Conservation (phyloP, 441 rosid species). For the Francoa sonchifolia region DNA sequence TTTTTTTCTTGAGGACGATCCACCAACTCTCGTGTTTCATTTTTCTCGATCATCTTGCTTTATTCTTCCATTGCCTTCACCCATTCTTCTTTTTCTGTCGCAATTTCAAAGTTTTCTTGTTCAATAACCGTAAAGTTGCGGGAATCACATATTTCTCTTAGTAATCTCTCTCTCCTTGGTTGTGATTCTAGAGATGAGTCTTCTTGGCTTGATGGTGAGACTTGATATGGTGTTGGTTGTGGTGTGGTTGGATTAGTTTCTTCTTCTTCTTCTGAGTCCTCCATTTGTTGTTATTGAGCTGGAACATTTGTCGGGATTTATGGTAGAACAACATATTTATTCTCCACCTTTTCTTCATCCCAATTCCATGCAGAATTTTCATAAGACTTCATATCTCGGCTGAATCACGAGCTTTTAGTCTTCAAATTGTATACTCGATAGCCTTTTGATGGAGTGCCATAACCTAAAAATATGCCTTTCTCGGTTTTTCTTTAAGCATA, state of each 20-base stretch:
- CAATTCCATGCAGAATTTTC: background rate
- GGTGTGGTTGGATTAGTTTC: too few species aligned
- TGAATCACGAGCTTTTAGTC: background rate
- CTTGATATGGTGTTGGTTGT: too few species aligned
- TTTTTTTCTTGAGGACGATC: background rate
- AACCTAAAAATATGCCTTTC: background rate
- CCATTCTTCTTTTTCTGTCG: background rate
- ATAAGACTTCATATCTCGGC: background rate
- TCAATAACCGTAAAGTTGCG: too few species aligned
- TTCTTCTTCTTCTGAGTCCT: too few species aligned
- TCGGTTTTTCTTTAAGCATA: background rate
- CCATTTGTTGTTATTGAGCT: too few species aligned
- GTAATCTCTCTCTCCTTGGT: too few species aligned
- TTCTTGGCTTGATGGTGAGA: too few species aligned
- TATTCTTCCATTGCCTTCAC: background rate
- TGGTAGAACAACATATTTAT: too few species aligned
- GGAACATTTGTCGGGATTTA: too few species aligned
- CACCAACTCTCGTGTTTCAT: background rate
- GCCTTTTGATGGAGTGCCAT: background rate
- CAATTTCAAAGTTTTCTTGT: background rate
- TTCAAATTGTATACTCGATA: background rate
- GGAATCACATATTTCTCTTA: too few species aligned
- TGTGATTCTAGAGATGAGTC: too few species aligned
- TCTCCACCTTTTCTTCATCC: background rate
- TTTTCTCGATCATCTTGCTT: background rate